Evolutionary conservation across 257 asterid genomes (phyloP).

Genomic region (Forsythia viridissima): DNA sequence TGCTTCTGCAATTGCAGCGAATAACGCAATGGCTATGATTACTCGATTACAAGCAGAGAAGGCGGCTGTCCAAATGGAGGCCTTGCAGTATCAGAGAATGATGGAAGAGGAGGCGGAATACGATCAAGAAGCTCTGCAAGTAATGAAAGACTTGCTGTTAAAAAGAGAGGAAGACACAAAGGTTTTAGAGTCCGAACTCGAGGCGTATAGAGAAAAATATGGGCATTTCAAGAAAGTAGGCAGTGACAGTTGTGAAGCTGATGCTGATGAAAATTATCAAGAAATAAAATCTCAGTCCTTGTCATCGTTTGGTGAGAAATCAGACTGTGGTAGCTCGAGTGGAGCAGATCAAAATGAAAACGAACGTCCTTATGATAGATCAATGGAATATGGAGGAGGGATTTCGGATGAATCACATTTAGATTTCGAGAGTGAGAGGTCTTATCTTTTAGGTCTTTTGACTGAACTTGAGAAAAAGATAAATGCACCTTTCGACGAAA

Average conservation of each 20-base stretch:
- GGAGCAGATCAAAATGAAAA: constrained; percentile 37
- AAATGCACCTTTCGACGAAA: constrained; percentile 31
- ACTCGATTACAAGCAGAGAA: constrained; percentile 90
- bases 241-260: constrained; percentile 71
- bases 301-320: constrained; percentile 46
- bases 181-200: constrained; percentile 62
- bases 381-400: constrained; percentile 30
- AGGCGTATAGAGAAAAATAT: constrained; percentile 51
- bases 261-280: constrained; percentile 67
- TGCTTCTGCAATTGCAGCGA: constrained; percentile 94
- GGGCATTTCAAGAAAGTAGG: constrained; percentile 53
- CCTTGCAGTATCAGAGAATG: constrained; percentile 94
- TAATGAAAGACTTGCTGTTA: constrained; percentile 56
- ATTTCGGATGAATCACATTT: constrained; percentile 41
- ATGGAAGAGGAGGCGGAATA: constrained; percentile 97
- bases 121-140: constrained; percentile 74
- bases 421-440: constrained; percentile 64
- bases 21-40: constrained; percentile 98
- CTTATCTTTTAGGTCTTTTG: constrained; percentile 52
- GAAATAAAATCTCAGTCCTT: constrained; percentile 54
- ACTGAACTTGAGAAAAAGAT: constrained; percentile 53
- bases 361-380: constrained; percentile 19
- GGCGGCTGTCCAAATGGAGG: constrained; percentile 98
- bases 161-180: constrained; percentile 68
- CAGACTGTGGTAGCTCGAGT: constrained; percentile 44